A percentile compares a stretch with the other conserved stretches of the same genome.
Evolutionary conservation across 805 yeast genomes (phyloP).

Genomic region (Wickerhamiella australiensis): DNA sequence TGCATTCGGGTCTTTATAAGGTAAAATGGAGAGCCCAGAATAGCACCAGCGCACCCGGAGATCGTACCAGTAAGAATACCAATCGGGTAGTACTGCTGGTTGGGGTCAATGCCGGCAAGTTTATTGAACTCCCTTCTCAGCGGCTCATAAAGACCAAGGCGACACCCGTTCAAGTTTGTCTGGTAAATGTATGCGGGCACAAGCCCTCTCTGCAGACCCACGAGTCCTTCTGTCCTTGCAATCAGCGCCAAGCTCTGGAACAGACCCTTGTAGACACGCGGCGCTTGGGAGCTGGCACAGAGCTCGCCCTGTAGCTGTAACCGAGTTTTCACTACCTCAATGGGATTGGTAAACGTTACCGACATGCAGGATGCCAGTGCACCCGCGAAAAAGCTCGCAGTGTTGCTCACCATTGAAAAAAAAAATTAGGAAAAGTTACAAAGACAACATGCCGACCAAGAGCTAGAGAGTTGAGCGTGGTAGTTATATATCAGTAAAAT

Average conservation of each 20-base stretch:
- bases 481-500: too few species aligned
- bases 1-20: conserved; percentile 94
- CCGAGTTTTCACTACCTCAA: conserved; percentile 85
- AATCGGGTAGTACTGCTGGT: conserved; percentile 44
- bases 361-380: conserved; percentile 96
- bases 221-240: conserved; percentile 66
- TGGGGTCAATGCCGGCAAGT: conserved; percentile 37
- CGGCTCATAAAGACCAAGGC: conserved; percentile 92
- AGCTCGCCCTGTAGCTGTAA: conserved; percentile 96
- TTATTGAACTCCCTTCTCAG: conserved; percentile 49
- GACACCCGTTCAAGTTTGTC: conserved; percentile 81
- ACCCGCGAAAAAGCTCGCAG: conserved; percentile 79
- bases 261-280: conserved; percentile 65
- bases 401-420: not conserved
- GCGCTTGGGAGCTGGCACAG: conserved; percentile 34
- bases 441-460: too few species aligned
- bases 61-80: conserved; percentile 70
- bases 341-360: conserved; percentile 91
- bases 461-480: too few species aligned
- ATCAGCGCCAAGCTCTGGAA: conserved; percentile 69
- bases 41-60: conserved; percentile 83
- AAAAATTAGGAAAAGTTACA: not conserved
- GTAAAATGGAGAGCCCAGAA: conserved; percentile 82
- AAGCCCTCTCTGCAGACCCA: conserved; percentile 83
- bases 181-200: conserved; percentile 84